phyloP scores from a whole-genome alignment of 1,139 yeast species.

The Pichia kudriavzevii region DNA sequence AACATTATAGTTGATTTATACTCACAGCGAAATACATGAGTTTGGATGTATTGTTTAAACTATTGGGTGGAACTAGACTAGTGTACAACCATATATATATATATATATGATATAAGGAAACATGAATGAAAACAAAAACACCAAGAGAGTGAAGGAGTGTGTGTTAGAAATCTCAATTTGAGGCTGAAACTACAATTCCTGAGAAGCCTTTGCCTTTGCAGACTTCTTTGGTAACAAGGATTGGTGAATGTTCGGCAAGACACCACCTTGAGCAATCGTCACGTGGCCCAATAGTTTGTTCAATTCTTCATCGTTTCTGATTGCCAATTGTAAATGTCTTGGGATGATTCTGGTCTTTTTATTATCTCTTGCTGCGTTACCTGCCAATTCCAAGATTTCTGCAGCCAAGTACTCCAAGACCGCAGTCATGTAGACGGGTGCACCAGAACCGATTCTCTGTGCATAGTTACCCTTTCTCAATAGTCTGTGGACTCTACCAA shows the following conservation, averaged over 20 bases:
- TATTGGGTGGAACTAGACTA: too few species aligned
- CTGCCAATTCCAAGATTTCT: constrained; percentile 96
- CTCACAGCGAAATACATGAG: constrained; percentile 16
- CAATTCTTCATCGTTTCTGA: constrained; percentile 98
- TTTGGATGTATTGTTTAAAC: too few species aligned
- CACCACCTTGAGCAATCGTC: constrained; percentile 99
- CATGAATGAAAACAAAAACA: too few species aligned
- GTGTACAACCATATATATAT: too few species aligned
- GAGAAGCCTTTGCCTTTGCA: constrained; percentile 75
- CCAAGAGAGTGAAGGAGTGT: too few species aligned
- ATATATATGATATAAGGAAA: too few species aligned
- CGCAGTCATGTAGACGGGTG: constrained; percentile 95
- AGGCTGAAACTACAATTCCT: constrained; percentile 70
- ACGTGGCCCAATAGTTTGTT: constrained; percentile 96
- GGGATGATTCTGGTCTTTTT: constrained; percentile 99
- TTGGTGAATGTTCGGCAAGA: constrained; percentile 95
- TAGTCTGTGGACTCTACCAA: constrained; percentile 97
- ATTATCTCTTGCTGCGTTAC: constrained; percentile 97
- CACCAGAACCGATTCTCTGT: constrained; percentile 98
- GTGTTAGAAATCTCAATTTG: too few species aligned
- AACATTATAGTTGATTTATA: constrained; percentile 39
- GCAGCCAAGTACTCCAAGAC: constrained; percentile 97
- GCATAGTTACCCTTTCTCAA: constrained; percentile 98
- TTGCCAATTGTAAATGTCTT: constrained; percentile 95
- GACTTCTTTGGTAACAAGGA: constrained; percentile 93